Base-by-base conservation (phyloP, 139 green algal genomes). In the Closterium sp. region DNA sequence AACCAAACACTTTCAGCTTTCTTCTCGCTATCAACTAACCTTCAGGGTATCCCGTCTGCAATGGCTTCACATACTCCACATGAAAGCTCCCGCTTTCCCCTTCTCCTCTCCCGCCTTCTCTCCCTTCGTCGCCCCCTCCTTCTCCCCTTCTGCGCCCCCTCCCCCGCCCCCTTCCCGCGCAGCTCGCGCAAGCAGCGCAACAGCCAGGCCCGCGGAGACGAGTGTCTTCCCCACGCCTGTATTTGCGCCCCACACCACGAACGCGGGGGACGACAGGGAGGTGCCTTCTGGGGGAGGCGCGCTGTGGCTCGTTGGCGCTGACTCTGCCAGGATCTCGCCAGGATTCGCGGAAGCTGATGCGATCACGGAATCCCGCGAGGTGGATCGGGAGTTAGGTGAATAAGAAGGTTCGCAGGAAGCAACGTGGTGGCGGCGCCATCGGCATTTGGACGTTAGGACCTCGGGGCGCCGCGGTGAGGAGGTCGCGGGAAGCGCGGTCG, bases 151-250 rank as follows among this genome's bases (percentile, higher is more conserved):
- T 88, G 6, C 35, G n/a, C 16, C 25, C 35, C 30, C 32, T 38
- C 36, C 93, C 91, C 33, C 38, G 64, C 64, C 55, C 55, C 55
- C 55, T 28, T 19, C 12, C 55, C 55, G 55, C 55, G 55, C 55
- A 76, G 55, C 55, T 76, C 55, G 6, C 85, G 35, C 36, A 33
- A 89, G 31, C 7, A 84, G 83, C 16, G 94, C 96, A 4, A 95
- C 95, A 10, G 88, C 95, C 0, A 99, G 93, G 0, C 97, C 98
- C 5, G 94, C 95, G 76, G 94, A 97, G 10, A 98, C 95, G 10
- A 99, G 88, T 4, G 98, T 99, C 95, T 99, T 99, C 33, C 98
- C 98, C 0, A 99, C 96, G 38, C 94, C 97, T 0, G 98, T 99
- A 92, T 98, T 99, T 1, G 97, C 95, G 2, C 98, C 98, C 98